A percentile compares a stretch with the other conserved stretches of the same genome.
These are phyloP conservation scores for Ambrosia artemisiifolia DNA, from an alignment of 129 eudicot species.

Conservation along the genomic window DNA sequence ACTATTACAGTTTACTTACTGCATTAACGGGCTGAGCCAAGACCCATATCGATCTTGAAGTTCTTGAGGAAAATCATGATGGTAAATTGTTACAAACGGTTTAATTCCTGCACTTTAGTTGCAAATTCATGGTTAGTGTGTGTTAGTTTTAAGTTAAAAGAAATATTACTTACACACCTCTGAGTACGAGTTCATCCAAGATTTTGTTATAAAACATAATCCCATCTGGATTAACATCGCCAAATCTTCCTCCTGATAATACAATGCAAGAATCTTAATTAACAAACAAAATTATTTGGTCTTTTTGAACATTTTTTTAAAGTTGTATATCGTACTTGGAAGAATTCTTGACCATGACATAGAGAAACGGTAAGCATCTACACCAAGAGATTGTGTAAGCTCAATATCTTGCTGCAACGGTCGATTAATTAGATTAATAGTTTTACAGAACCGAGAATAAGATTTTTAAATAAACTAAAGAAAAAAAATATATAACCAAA, in stretches of 20 bases:
- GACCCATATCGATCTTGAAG: slow-evolving; percentile 71
- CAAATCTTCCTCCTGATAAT: slow-evolving; percentile 70
- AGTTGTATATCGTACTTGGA: slow-evolving; percentile 54
- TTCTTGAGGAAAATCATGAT: slow-evolving; percentile 73
- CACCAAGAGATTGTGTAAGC: slow-evolving; percentile 62
- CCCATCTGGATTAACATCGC: slow-evolving; percentile 59
- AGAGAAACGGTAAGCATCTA: slow-evolving; percentile 68
- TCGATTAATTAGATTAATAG: background rate
- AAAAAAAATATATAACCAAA: background rate
- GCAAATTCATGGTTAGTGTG: slow-evolving; percentile 1
- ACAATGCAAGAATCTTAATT: slow-evolving; percentile 12
- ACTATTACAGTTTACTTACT: slow-evolving; percentile 38
- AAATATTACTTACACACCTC: slow-evolving; percentile 37
- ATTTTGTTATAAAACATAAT: slow-evolving; percentile 58
- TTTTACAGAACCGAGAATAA: background rate
- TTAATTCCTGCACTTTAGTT: slow-evolving; percentile 44
- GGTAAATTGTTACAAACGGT: slow-evolving; percentile 84
- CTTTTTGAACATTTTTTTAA: background rate
- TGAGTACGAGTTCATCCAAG: slow-evolving; percentile 51
- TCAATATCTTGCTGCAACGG: slow-evolving; percentile 69
- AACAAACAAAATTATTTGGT: background rate
- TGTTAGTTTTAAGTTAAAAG: background rate
- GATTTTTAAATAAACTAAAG: background rate
- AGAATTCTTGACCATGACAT: slow-evolving; percentile 83
- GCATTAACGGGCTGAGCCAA: slow-evolving; percentile 82